Conservation (phyloP, 108 stramenopile genomes). For the Skeletonema tropicum region DNA sequence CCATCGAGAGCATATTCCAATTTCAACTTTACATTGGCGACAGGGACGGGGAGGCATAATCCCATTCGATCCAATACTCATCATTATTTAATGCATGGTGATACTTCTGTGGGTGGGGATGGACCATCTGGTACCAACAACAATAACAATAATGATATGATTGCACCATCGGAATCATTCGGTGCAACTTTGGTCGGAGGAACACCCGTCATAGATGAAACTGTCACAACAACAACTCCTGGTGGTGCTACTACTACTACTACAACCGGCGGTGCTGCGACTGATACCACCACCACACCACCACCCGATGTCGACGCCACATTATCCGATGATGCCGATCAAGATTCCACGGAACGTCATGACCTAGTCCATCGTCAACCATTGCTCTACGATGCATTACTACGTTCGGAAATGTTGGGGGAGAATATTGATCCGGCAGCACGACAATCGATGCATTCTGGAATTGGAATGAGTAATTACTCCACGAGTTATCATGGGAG, state of each 20-base stretch:
- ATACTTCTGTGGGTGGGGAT: not conserved
- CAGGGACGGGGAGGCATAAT: not conserved
- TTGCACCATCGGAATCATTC: slow-evolving; percentile 24
- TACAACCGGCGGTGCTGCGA: not conserved
- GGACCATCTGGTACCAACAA: not conserved
- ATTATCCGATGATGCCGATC: not conserved
- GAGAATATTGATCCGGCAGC: slow-evolving; percentile 73
- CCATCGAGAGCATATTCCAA: slow-evolving; percentile 75
- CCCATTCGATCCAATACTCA: slow-evolving; percentile 4
- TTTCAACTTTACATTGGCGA: slow-evolving; percentile 41
- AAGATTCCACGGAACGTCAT: slow-evolving; percentile 17
- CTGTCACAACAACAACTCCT: no score
- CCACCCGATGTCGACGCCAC: slow-evolving; percentile 16
- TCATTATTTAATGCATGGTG: not conserved
- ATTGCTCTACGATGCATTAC: slow-evolving; percentile 66
- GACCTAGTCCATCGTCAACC: slow-evolving; percentile 49
- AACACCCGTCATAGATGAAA: slow-evolving; percentile 4
- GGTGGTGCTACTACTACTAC: no score
- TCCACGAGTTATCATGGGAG: not conserved
- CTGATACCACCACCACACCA: not conserved
- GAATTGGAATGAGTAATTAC: not conserved
- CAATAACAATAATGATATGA: not conserved
- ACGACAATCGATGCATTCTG: slow-evolving; percentile 8
- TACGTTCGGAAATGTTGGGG: slow-evolving; percentile 86
- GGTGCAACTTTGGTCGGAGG: slow-evolving; percentile 47